A percentile compares a stretch with the other conserved stretches of the same genome.
These are phyloP conservation scores for Lunularia cruciata DNA, from an alignment of 225 moss, liverwort and hornwort genomes.

Conservation along the genomic window DNA sequence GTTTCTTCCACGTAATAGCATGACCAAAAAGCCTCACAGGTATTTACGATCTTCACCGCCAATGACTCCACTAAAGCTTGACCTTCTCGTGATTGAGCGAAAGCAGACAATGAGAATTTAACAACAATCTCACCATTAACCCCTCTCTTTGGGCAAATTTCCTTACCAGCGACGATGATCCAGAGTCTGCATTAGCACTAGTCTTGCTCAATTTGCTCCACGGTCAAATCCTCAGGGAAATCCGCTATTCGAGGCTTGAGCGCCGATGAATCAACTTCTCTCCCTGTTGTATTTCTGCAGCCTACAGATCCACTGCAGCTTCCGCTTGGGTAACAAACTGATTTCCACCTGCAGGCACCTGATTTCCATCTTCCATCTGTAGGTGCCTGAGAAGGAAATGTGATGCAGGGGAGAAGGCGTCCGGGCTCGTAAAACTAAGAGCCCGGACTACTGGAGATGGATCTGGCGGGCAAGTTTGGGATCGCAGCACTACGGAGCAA, in stretches of 20 bases:
- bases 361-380: no score
- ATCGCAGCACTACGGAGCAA: constrained; percentile 14
- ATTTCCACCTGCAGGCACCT: background rate
- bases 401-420: constrained; percentile 5
- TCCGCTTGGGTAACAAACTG: constrained; percentile 12
- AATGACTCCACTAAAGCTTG: background rate
- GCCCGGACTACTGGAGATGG: background rate
- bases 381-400: constrained; percentile 14
- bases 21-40: no score
- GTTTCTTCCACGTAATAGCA: no score
- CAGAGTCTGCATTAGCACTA: constrained; percentile 11
- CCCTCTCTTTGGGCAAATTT: constrained; percentile 38
- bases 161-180: constrained; percentile 2
- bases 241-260: constrained; percentile 73
- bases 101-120: background rate
- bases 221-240: constrained; percentile 74
- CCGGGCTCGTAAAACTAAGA: constrained; percentile 12
- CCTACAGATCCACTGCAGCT: constrained; percentile 1
- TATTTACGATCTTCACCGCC: no score
- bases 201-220: constrained; percentile 34
- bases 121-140: constrained; percentile 40
- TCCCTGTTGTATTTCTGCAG: background rate
- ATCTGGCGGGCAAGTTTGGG: background rate
- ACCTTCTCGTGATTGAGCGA: background rate
- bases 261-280: background rate